A percentile compares a stretch with the other conserved stretches of the same genome.
Evolutionary conservation across 441 rosid species (phyloP).

Genomic region (Capsella rubella): DNA sequence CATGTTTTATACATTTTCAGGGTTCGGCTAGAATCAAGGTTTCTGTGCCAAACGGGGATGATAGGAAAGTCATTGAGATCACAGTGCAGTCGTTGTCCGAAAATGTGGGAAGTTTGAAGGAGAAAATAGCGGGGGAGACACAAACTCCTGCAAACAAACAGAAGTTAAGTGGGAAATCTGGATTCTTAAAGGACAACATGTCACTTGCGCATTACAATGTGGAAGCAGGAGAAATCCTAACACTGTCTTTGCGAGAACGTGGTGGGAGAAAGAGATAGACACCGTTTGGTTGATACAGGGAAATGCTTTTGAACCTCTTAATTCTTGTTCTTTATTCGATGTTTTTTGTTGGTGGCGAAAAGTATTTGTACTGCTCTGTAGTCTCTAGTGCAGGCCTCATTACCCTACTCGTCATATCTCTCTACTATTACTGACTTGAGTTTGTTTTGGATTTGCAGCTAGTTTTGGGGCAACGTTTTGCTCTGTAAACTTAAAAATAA

Average conservation of each 20-base stretch:
- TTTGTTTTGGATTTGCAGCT: slow-evolving; percentile 48
- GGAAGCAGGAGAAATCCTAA: slow-evolving; percentile 70
- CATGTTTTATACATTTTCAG: slow-evolving; percentile 47
- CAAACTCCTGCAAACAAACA: slow-evolving; percentile 97
- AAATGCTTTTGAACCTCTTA: slow-evolving; percentile 33
- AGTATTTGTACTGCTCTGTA: slow-evolving; percentile 31
- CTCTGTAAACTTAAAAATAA: slow-evolving; percentile 28
- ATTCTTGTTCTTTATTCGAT: slow-evolving; percentile 16
- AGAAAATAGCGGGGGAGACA: slow-evolving; percentile 96
- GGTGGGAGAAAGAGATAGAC: slow-evolving; percentile 95
- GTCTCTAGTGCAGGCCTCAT: slow-evolving; percentile 1
- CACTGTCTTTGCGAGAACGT: slow-evolving; percentile 89
- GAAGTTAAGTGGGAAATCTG: slow-evolving; percentile 95
- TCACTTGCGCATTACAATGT: slow-evolving; percentile 91
- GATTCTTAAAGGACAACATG: slow-evolving; percentile 96
- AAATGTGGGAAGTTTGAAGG: slow-evolving; percentile 89
- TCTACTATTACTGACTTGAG: slow-evolving; percentile 34
- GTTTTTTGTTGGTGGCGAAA: slow-evolving; percentile 22
- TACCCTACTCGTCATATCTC: slow-evolving; percentile 13
- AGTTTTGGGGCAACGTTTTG: slow-evolving; percentile 44
- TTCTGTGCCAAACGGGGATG: slow-evolving; percentile 81
- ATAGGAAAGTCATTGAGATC: slow-evolving; percentile 81
- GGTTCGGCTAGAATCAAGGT: slow-evolving; percentile 66
- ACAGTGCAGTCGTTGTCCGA: slow-evolving; percentile 82
- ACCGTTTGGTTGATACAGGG: slow-evolving; percentile 18